A percentile compares a stretch with the other conserved stretches of the same genome.
Conservation (phyloP, 768 basidiomycete species). For the Boletus bicolor region DNA sequence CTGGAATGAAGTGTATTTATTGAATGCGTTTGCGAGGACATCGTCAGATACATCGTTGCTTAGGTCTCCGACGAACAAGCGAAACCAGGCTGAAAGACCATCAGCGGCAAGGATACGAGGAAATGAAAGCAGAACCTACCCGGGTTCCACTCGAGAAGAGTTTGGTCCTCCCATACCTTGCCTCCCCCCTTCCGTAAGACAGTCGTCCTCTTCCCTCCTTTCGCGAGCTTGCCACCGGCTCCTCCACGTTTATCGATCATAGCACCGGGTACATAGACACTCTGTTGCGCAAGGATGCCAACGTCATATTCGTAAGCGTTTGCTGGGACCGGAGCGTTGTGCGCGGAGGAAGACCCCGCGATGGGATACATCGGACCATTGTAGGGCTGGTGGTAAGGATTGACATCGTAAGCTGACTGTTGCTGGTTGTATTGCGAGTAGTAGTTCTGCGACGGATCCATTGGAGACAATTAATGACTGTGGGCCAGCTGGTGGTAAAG, state of each 20-base stretch:
- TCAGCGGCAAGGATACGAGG: constrained; percentile 2
- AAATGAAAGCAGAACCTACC: constrained; percentile 49
- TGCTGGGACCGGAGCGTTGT: constrained; percentile 76
- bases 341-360: constrained; percentile 60
- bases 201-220: constrained; percentile 89
- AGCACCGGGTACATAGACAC: constrained; percentile 89
- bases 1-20: constrained; percentile 87
- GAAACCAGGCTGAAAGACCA: constrained; percentile 77
- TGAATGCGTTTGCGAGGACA: constrained; percentile 88
- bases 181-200: constrained; percentile 94
- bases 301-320: constrained; percentile 94
- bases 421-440: constrained; percentile 51
- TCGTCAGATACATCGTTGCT: constrained; percentile 99
- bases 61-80: constrained; percentile 95
- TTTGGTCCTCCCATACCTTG: constrained; percentile 98
- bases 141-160: constrained; percentile 95
- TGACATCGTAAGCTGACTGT: constrained; percentile 57
- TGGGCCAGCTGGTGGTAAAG: neutral
- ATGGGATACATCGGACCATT: constrained; percentile 69
- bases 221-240: constrained; percentile 79
- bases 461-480: constrained; percentile 7
- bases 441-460: constrained; percentile 40
- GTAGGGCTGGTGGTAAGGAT: constrained; percentile 81
- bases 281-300: constrained; percentile 85
- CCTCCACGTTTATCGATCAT: constrained; percentile 87